A percentile compares a stretch with the other conserved stretches of the same genome.
Conservation (phyloP, 2,329 filamentous ascomycete species). For the Colletotrichum lini region DNA sequence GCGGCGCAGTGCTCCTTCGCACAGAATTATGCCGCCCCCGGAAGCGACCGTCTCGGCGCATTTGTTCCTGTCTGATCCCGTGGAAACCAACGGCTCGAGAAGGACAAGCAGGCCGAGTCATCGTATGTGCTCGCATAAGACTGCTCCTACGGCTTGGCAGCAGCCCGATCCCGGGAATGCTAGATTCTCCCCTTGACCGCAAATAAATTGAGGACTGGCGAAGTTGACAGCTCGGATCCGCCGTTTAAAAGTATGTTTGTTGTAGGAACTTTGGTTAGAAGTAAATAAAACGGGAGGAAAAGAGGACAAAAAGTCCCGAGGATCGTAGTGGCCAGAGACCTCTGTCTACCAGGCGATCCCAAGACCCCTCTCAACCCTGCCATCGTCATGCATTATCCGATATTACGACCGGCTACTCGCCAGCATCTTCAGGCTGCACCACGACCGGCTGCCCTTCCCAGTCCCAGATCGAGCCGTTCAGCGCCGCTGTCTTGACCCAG, state of each 20-base stretch:
- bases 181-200: background rate
- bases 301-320: background rate
- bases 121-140: background rate
- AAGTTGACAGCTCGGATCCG: background rate
- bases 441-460: slow-evolving; percentile 47
- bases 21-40: slow-evolving; percentile 2
- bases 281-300: too few species aligned
- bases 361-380: background rate
- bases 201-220: background rate
- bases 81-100: background rate
- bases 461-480: slow-evolving; percentile 58
- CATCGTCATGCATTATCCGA: background rate
- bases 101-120: background rate
- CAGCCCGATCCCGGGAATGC: background rate
- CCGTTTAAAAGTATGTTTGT: background rate
- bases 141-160: background rate
- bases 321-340: background rate
- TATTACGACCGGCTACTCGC: background rate
- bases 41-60: background rate
- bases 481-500: slow-evolving; percentile 57
- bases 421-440: background rate
- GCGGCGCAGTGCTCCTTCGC: slow-evolving; percentile 17
- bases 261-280: too few species aligned
- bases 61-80: background rate
- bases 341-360: background rate